Percentiles rank a stretch among this genome's conserved stretches.
Conservation (phyloP, 169 alveolate species). For the Cryptosporidium viatorum region DNA sequence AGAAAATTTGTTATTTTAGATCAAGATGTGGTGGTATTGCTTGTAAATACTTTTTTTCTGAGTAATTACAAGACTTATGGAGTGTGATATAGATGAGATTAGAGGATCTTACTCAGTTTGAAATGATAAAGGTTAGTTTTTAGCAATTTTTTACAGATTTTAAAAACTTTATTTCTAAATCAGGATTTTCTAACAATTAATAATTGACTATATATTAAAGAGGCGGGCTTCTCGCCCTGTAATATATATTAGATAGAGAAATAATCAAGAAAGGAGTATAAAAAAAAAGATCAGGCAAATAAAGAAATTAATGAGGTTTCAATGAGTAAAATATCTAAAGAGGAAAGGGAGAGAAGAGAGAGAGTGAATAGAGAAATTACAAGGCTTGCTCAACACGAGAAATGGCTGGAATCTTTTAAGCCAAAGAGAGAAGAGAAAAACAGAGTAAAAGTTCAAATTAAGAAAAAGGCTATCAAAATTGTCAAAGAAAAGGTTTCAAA, state of each 20-base stretch:
- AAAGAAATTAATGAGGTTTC: not conserved
- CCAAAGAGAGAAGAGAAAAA: conserved; percentile 56
- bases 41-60: too few species aligned
- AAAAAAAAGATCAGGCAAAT: not conserved
- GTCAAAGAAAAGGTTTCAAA: not conserved
- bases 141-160: too few species aligned
- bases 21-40: too few species aligned
- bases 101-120: too few species aligned
- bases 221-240: not conserved
- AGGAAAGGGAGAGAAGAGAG: conserved; percentile 9
- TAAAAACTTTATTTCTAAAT: not conserved
- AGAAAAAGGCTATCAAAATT: conserved; percentile 6
- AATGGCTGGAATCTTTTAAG: conserved; percentile 38
- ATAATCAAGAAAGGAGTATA: not conserved
- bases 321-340: conserved; percentile 11
- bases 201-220: too few species aligned
- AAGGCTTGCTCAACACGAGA: conserved; percentile 25
- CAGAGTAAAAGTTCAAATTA: conserved; percentile 2
- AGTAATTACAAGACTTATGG: not conserved
- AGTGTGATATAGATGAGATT: too few species aligned
- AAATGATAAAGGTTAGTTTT: too few species aligned
- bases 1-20: too few species aligned
- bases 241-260: not conserved
- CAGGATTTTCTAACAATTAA: too few species aligned
- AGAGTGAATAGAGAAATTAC: conserved; percentile 31